phyloP scores from a whole-genome alignment of 2,329 filamentous ascomycete species.

The Huntiella decipiens region DNA sequence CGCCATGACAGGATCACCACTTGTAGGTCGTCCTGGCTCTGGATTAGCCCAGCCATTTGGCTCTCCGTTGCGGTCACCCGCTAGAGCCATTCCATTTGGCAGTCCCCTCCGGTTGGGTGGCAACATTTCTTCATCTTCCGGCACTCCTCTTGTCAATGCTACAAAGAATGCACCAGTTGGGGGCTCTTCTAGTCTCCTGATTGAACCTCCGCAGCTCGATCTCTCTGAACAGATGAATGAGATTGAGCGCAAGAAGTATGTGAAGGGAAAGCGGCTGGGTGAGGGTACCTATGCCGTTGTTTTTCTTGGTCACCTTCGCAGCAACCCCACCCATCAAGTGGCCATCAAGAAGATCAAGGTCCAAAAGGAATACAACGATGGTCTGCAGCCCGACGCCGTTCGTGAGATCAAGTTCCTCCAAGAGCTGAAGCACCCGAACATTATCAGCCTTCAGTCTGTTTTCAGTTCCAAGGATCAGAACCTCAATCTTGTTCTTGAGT shows the following conservation, averaged over 20 bases:
- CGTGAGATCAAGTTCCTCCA: conserved; percentile 92
- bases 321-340: conserved; percentile 53
- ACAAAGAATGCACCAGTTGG: not conserved
- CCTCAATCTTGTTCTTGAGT: conserved; percentile 87
- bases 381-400: conserved; percentile 83
- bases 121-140: conserved; percentile 15
- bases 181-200: not conserved
- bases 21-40: conserved; percentile 19
- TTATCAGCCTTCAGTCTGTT: conserved; percentile 79
- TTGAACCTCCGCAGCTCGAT: conserved; percentile 24
- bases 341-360: conserved; percentile 91
- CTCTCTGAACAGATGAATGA: conserved; percentile 69
- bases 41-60: conserved; percentile 12
- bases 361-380: conserved; percentile 71
- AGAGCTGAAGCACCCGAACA: conserved; percentile 85
- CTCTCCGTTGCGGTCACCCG: conserved; percentile 8
- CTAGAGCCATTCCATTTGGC: conserved; percentile 14
- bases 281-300: conserved; percentile 96
- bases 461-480: conserved; percentile 96
- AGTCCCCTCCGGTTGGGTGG: conserved; percentile 14
- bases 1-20: conserved; percentile 22
- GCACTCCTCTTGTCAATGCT: conserved; percentile 6
- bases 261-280: conserved; percentile 82
- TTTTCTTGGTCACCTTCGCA: conserved; percentile 65
- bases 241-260: conserved; percentile 69